Evolutionary conservation across 371 early-diverging fungal species (phyloP).

Genomic region (Mucor sp.): DNA sequence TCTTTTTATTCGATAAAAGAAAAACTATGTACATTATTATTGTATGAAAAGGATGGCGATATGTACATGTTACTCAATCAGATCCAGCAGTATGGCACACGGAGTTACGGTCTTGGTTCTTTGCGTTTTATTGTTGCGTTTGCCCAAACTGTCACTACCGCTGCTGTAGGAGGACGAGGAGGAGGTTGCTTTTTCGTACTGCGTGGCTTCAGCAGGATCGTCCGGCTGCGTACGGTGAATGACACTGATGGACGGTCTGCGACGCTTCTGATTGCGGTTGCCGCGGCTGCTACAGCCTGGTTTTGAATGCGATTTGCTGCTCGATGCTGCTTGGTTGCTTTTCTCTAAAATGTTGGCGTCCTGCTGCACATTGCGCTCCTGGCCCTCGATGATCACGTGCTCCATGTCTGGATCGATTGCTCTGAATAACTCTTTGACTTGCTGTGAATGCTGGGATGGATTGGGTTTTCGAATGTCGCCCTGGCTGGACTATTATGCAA

Average conservation of each 20-base stretch:
- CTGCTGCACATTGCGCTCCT: neutral
- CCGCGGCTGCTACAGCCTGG: neutral
- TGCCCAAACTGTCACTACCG: neutral
- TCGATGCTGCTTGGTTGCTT: neutral
- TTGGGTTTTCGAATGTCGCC: neutral
- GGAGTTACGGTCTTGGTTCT: neutral
- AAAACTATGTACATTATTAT: too few species aligned
- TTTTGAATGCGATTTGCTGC: neutral
- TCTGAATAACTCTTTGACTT: constrained; percentile 2
- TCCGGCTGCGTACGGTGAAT: neutral
- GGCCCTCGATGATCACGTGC: neutral
- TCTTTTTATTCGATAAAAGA: too few species aligned
- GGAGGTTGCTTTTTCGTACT: neutral
- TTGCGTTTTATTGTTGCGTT: neutral
- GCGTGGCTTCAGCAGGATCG: neutral
- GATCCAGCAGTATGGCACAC: neutral
- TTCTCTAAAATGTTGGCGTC: neutral
- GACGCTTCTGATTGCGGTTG: neutral
- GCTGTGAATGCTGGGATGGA: neutral
- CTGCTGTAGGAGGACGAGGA: constrained; percentile 3
- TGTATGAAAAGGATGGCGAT: too few species aligned
- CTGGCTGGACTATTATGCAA: neutral
- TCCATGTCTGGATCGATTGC: constrained; percentile 11
- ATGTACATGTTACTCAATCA: constrained; percentile 6
- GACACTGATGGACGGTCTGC: constrained; percentile 8